Conservation (phyloP, 192 early-diverging fungal species). For the Rhizophagus prolifer region DNA sequence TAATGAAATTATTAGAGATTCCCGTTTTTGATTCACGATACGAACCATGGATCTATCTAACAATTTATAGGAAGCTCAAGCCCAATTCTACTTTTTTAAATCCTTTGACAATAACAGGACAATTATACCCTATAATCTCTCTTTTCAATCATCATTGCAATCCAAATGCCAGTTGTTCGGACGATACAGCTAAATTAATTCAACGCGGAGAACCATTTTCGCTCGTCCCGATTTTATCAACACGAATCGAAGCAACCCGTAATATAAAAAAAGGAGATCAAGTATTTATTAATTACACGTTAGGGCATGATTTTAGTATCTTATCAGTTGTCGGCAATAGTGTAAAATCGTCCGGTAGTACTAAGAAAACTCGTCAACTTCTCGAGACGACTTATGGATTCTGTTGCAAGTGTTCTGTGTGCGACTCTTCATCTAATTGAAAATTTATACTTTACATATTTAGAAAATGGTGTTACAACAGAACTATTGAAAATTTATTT, state of each 20-base stretch:
- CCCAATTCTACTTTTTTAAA: neutral
- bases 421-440: neutral
- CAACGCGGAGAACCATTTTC: neutral
- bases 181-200: neutral
- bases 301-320: neutral
- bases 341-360: neutral
- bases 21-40: neutral
- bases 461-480: too few species aligned
- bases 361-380: neutral
- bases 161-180: neutral
- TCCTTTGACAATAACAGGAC: neutral
- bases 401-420: neutral
- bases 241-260: neutral
- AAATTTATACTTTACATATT: too few species aligned
- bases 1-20: neutral
- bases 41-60: constrained; percentile 2
- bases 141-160: constrained; percentile 1
- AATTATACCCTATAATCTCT: constrained; percentile 2
- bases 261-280: constrained; percentile 2
- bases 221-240: neutral
- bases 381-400: constrained; percentile 10
- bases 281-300: constrained; percentile 7
- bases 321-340: neutral
- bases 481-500: too few species aligned
- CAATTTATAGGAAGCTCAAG: constrained; percentile 7